Base-by-base conservation (phyloP, 345 rosid genomes). In the Lenwebbia sp. region DNA sequence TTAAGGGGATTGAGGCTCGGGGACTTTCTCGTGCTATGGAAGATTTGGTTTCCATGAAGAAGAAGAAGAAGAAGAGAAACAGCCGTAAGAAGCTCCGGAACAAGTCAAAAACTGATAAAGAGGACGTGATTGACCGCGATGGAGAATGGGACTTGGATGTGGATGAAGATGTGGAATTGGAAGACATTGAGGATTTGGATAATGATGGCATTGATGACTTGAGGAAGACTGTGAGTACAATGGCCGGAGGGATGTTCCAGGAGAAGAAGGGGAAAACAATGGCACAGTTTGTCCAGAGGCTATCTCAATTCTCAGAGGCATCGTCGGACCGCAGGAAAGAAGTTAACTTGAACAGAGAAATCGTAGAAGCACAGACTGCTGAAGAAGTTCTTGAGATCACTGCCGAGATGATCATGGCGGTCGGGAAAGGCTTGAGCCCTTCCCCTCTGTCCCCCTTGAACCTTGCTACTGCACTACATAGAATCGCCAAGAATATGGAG, bases 401-500 rank as follows among this genome's bases (percentile, higher is more conserved):
- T 17, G 93, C 95, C 4, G 99, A 94, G 86, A 91, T 92, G 88
- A 94, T 96, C 56, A 87, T 91, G 92, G 98, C 95, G 15, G 96
- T 96, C 83, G 95, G 95, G 83, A 97, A 96, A 91, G 98, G 98
- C 81, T 88, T 97, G 90, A 95, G 92, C 58, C 99, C 98, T 83
- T 96, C 96, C 3, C 98, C 98, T 0, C 89, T 96, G n/a, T 92
- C 98, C 41, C 98, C 99, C 44, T 33, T 97, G 86, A 95, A 97
- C 88, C 90, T 96, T 86, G 96, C 98, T 83, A 96, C 98, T 83
- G 94, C 96, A 7, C 94, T 97, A 76, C 98, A 96, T 88, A 91
- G 98, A 76, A 95, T 97, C 85, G 98, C 98, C 60, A 96, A 94
- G 95, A 96, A 94, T 90, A 96, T 97, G 98, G 99, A 97, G 92